phyloP scores from a whole-genome alignment of 805 yeast genomes.

The Ogataea angusta region DNA sequence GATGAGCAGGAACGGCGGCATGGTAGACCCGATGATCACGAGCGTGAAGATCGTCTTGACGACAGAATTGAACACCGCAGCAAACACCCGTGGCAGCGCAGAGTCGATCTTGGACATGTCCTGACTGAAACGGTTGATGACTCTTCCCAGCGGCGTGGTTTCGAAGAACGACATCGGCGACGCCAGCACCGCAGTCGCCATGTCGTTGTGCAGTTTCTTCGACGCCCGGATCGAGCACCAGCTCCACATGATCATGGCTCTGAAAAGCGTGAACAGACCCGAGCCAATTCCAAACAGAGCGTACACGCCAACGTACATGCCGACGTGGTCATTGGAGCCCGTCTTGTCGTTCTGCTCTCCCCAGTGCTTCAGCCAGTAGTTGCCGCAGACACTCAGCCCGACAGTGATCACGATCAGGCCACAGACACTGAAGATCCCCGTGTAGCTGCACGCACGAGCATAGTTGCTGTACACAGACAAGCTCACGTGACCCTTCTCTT shows the following conservation, averaged over 20 bases:
- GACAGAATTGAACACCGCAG: slow-evolving; percentile 42
- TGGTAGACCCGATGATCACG: slow-evolving; percentile 46
- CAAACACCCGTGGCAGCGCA: slow-evolving; percentile 51
- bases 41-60: slow-evolving; percentile 49
- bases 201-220: slow-evolving; percentile 48
- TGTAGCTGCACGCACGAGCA: slow-evolving; percentile 54
- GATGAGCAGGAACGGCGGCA: slow-evolving; percentile 53
- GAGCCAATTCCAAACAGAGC: slow-evolving; percentile 53
- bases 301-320: slow-evolving; percentile 50
- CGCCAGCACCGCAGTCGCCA: slow-evolving; percentile 51
- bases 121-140: slow-evolving; percentile 61
- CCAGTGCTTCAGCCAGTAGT: slow-evolving; percentile 70
- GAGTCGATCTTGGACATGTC: slow-evolving; percentile 59
- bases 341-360: slow-evolving; percentile 48
- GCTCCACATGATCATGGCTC: slow-evolving; percentile 46
- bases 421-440: slow-evolving; percentile 43
- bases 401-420: slow-evolving; percentile 32
- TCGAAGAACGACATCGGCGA: slow-evolving; percentile 70
- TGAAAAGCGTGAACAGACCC: slow-evolving; percentile 44
- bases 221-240: slow-evolving; percentile 58
- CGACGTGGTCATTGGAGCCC: slow-evolving; percentile 42
- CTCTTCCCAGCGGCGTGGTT: slow-evolving; percentile 65
- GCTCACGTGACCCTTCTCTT: slow-evolving; percentile 60
- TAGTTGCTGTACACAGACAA: slow-evolving; percentile 51
- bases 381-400: slow-evolving; percentile 39